Conservation (phyloP, 805 yeast species). For the Candida oleophila region DNA sequence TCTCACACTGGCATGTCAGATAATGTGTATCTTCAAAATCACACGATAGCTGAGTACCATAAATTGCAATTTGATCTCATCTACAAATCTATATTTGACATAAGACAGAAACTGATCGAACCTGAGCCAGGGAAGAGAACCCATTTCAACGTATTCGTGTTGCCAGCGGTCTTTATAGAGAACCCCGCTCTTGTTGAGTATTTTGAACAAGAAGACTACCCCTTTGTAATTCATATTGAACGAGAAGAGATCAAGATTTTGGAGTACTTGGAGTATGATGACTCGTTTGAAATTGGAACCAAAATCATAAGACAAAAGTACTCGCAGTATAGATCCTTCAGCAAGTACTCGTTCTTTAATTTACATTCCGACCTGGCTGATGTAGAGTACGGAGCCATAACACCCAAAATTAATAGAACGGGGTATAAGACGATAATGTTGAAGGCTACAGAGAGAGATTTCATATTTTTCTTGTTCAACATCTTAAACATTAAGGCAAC, state of each 20-base stretch:
- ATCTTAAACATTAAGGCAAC: neutral
- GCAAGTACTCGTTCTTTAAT: conserved; percentile 14
- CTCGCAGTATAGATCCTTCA: conserved; percentile 7
- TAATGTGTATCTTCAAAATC: conserved; percentile 8
- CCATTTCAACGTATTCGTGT: conserved; percentile 5
- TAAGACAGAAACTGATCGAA: conserved; percentile 1
- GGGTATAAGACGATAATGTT: conserved; percentile 4
- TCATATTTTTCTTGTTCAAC: neutral
- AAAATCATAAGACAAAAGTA: conserved; percentile 8
- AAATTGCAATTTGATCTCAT: conserved; percentile 10
- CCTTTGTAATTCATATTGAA: conserved; percentile 13
- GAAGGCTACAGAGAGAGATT: conserved; percentile 8
- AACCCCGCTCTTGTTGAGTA: conserved; percentile 8
- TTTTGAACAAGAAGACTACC: conserved; percentile 5
- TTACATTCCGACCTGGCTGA: conserved; percentile 8
- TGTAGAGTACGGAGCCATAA: neutral
- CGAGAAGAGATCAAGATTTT: conserved; percentile 14
- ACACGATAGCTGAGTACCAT: conserved; percentile 10
- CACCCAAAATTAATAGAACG: neutral
- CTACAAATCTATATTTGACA: neutral
- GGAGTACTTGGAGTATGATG: conserved; percentile 10
- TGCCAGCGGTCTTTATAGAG: conserved; percentile 13
- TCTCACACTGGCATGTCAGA: conserved; percentile 12
- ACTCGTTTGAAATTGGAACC: conserved; percentile 8
- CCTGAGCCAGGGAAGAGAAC: neutral